A percentile compares a stretch with the other conserved stretches of the same genome.
Conservation (phyloP, 352 stramenopile genomes). For the Salisapilia sapeloensis region DNA sequence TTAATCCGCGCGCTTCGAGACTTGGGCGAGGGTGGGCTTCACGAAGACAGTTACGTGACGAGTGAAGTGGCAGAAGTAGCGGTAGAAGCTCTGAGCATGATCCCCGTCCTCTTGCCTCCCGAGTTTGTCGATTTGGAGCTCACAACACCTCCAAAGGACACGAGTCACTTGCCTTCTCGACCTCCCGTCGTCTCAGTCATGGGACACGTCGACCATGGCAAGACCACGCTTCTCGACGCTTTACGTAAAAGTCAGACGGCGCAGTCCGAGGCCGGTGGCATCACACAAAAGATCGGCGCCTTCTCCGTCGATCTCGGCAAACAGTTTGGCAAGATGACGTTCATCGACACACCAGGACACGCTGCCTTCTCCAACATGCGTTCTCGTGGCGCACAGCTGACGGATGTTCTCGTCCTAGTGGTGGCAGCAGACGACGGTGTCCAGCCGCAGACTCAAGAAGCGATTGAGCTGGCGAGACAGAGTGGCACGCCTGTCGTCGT, state of each 20-base stretch:
- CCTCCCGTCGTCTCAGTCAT: constrained; percentile 98
- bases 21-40: constrained; percentile 44
- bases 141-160: constrained; percentile 38
- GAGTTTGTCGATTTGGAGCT: constrained; percentile 72
- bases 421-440: constrained; percentile 97
- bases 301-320: constrained; percentile 93
- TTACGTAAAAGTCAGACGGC: constrained; percentile 86
- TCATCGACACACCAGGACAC: constrained; percentile 99
- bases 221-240: constrained; percentile 97
- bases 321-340: constrained; percentile 78
- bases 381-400: constrained; percentile 90
- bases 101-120: constrained; percentile 61
- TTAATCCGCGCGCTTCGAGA: constrained; percentile 45
- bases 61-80: constrained; percentile 67
- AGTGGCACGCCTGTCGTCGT: constrained; percentile 94
- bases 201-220: constrained; percentile 99
- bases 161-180: constrained; percentile 40
- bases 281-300: constrained; percentile 96
- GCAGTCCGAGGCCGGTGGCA: constrained; percentile 92
- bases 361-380: constrained; percentile 97
- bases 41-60: constrained; percentile 51
- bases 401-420: constrained; percentile 96
- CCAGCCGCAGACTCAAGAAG: constrained; percentile 95
- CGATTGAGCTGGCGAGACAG: constrained; percentile 87
- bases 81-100: constrained; percentile 73